These are phyloP conservation scores for Cynara cardunculus DNA, from an alignment of 129 eudicot species.

Conservation along the genomic window DNA sequence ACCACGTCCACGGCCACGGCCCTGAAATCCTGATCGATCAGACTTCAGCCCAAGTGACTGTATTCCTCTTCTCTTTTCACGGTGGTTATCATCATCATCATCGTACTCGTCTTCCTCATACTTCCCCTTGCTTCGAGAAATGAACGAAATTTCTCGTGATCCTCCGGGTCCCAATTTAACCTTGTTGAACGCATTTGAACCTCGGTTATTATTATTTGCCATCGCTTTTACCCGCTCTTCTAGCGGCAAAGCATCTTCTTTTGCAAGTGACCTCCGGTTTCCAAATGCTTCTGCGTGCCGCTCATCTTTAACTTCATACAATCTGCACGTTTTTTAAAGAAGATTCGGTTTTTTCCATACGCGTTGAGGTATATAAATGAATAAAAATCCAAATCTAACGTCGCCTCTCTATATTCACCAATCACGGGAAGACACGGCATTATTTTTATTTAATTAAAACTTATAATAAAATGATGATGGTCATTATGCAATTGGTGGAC, in stretches of 20 bases:
- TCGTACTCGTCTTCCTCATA: slow-evolving; percentile 57
- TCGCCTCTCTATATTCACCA: not conserved
- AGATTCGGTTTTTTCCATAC: not conserved
- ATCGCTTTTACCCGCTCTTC: slow-evolving; percentile 75
- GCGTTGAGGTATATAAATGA: not conserved
- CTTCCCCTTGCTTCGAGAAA: slow-evolving; percentile 56
- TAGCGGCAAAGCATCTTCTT: slow-evolving; percentile 74
- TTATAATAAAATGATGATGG: not conserved
- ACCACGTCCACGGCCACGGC: slow-evolving; percentile 34
- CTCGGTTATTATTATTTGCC: slow-evolving; percentile 17
- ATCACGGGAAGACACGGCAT: not conserved
- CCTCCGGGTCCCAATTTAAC: slow-evolving; percentile 83
- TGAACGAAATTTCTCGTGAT: slow-evolving; percentile 85
- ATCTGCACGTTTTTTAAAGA: slow-evolving; percentile 35
- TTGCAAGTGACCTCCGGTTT: slow-evolving; percentile 61
- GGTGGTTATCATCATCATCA: slow-evolving; percentile 41
- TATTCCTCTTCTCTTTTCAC: slow-evolving; percentile 65
- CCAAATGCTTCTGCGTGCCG: slow-evolving; percentile 90
- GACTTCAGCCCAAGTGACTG: slow-evolving; percentile 68
- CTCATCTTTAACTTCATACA: slow-evolving; percentile 92
- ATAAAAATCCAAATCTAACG: not conserved
- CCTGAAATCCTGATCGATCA: slow-evolving; percentile 44
- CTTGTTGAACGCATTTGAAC: slow-evolving; percentile 32
- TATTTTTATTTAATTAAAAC: no score
- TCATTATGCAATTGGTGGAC: not conserved